Evolutionary conservation across 129 eudicot genomes (phyloP).

Genomic region (Arctium minus): DNA sequence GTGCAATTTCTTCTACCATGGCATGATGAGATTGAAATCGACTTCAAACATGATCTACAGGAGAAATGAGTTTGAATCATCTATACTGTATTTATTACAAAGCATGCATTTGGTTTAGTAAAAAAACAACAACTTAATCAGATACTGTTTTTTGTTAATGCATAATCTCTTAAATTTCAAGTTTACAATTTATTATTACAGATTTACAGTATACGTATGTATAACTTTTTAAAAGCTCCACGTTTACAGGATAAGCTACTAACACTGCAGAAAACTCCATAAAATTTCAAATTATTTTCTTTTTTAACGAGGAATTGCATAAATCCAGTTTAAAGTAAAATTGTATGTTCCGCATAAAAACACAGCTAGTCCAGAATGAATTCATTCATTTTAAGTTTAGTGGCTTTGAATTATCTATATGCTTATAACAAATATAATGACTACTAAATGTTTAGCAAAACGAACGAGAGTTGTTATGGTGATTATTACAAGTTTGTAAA

Average conservation of each 20-base stretch:
- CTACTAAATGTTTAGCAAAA: background rate
- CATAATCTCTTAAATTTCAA: background rate
- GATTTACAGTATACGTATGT: background rate
- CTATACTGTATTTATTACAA: no score
- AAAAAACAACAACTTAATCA: no score
- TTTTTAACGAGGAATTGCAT: no score
- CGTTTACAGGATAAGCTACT: background rate
- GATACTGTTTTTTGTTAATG: background rate
- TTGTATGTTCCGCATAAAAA: no score
- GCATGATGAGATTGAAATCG: background rate
- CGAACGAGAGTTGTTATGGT: background rate
- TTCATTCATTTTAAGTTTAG: background rate
- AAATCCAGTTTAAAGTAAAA: no score
- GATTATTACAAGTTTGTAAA: background rate
- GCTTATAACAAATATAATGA: background rate
- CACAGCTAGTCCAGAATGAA: no score
- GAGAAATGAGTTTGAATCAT: background rate
- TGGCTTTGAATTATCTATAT: background rate
- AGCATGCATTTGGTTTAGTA: no score
- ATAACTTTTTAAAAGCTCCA: background rate
- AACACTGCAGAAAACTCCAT: background rate
- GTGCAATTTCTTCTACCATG: background rate
- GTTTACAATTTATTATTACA: background rate
- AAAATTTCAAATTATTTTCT: background rate
- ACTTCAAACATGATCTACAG: background rate